Evolutionary conservation across 495 filamentous ascomycete species (phyloP).

Genomic region (Penicillium atrosanguineum): DNA sequence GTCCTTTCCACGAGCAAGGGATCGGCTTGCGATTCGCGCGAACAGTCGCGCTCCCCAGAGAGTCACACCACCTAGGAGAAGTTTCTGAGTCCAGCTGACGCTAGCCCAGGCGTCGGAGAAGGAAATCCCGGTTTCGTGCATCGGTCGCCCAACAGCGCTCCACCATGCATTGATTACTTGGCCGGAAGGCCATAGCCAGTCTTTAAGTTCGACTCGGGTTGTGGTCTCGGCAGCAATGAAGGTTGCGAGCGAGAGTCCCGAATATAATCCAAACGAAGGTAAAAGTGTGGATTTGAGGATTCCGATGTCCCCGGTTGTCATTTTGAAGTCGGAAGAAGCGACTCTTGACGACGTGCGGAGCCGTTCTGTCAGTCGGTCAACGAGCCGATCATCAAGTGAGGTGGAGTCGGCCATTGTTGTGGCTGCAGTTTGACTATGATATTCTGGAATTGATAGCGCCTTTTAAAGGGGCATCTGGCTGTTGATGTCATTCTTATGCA

Average conservation of each 20-base stretch:
- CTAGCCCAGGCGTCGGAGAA: slow-evolving; percentile 38
- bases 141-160: slow-evolving; percentile 49
- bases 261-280: slow-evolving; percentile 47
- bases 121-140: slow-evolving; percentile 38
- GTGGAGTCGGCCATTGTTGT: too few species aligned
- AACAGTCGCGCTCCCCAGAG: slow-evolving; percentile 55
- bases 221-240: slow-evolving; percentile 47
- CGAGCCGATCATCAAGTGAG: not conserved
- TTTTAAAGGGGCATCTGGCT: not conserved
- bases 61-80: slow-evolving; percentile 51
- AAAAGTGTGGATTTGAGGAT: slow-evolving; percentile 51
- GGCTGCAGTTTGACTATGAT: too few species aligned
- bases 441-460: not conserved
- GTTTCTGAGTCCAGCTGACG: slow-evolving; percentile 48
- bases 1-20: slow-evolving; percentile 46
- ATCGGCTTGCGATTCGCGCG: slow-evolving; percentile 46
- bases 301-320: slow-evolving; percentile 28
- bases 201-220: slow-evolving; percentile 53
- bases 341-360: not conserved
- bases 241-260: slow-evolving; percentile 42
- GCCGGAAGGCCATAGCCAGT: slow-evolving; percentile 54
- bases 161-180: slow-evolving; percentile 59
- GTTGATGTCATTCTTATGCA: slow-evolving; percentile 5
- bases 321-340: slow-evolving; percentile 1
- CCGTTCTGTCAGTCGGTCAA: not conserved